These are phyloP conservation scores for Nissolia schottii DNA, from an alignment of 306 rosid genomes.

Conservation along the genomic window DNA sequence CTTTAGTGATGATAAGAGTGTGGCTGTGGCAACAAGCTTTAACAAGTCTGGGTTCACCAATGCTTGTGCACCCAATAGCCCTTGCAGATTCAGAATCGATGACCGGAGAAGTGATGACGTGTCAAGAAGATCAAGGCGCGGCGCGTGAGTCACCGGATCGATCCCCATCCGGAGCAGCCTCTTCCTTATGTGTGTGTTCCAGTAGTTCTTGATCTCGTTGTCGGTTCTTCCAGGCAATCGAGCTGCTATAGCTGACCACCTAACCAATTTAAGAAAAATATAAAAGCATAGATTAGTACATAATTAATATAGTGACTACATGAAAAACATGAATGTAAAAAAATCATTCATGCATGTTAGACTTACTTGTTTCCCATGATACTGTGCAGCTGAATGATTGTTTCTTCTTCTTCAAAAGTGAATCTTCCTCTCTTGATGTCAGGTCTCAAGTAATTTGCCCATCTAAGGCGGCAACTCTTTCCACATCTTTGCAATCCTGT, in stretches of 20 bases:
- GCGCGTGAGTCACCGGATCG: conserved; percentile 88
- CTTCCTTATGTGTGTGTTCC: conserved; percentile 90
- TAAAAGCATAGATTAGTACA: neutral
- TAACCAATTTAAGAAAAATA: conserved; percentile 3
- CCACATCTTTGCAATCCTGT: conserved; percentile 85
- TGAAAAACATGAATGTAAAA: neutral
- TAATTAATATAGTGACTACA: neutral
- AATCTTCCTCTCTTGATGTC: conserved; percentile 94
- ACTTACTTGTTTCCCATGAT: conserved; percentile 87
- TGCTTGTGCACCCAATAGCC: conserved; percentile 50
- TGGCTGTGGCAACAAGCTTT: conserved; percentile 47
- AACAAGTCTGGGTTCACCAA: conserved; percentile 58
- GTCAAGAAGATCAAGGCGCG: conserved; percentile 80
- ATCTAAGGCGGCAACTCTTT: conserved; percentile 93
- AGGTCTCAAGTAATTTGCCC: conserved; percentile 92
- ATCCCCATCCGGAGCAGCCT: conserved; percentile 77
- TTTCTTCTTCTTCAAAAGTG: conserved; percentile 92
- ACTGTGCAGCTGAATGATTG: conserved; percentile 83
- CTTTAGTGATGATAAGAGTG: conserved; percentile 41
- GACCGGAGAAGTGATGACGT: conserved; percentile 54
- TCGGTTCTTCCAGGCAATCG: conserved; percentile 90
- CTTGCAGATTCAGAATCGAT: conserved; percentile 53
- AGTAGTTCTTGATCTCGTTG: conserved; percentile 87
- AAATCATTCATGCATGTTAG: neutral
- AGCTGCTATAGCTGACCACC: conserved; percentile 95